A percentile compares a stretch with the other conserved stretches of the same genome.
Evolutionary conservation across 2,329 filamentous ascomycete genomes (phyloP).

Genomic region (Colletotrichum phormii): DNA sequence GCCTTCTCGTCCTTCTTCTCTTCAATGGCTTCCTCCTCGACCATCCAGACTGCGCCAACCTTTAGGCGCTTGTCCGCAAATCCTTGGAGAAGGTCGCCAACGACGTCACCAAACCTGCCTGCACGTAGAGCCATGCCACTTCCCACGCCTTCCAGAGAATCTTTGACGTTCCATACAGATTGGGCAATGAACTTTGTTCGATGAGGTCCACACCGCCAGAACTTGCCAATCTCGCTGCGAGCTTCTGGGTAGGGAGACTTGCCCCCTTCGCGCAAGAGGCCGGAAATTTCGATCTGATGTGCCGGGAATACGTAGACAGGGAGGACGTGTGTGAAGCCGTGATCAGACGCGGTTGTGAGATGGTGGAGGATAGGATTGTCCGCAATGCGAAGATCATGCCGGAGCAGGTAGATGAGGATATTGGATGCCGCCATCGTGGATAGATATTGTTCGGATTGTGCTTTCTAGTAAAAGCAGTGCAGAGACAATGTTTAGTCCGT

Average conservation of each 20-base stretch:
- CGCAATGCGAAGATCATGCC: constrained; percentile 77
- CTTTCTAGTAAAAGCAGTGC: background rate
- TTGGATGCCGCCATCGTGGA: constrained; percentile 52
- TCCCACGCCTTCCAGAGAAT: constrained; percentile 65
- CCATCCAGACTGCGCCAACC: constrained; percentile 79
- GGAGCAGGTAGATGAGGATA: constrained; percentile 77
- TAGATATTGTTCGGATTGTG: background rate
- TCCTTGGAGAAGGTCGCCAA: constrained; percentile 66
- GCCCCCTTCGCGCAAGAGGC: constrained; percentile 69
- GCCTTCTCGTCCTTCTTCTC: constrained; percentile 73
- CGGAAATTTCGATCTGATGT: constrained; percentile 79
- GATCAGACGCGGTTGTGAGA: constrained; percentile 58
- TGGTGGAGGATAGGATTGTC: constrained; percentile 81
- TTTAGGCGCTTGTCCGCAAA: constrained; percentile 55
- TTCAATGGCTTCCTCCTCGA: constrained; percentile 75
- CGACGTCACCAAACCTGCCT: constrained; percentile 69
- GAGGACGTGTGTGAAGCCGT: constrained; percentile 75
- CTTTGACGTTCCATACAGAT: constrained; percentile 79
- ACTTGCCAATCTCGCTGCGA: constrained; percentile 71
- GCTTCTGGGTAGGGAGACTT: constrained; percentile 77
- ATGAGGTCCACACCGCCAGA: constrained; percentile 80
- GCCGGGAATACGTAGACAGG: constrained; percentile 78
- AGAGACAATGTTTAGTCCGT: background rate
- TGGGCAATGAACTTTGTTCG: constrained; percentile 79
- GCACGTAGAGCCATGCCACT: constrained; percentile 74